Conservation (phyloP, 495 filamentous ascomycete species). For the Platismatia glauca region DNA sequence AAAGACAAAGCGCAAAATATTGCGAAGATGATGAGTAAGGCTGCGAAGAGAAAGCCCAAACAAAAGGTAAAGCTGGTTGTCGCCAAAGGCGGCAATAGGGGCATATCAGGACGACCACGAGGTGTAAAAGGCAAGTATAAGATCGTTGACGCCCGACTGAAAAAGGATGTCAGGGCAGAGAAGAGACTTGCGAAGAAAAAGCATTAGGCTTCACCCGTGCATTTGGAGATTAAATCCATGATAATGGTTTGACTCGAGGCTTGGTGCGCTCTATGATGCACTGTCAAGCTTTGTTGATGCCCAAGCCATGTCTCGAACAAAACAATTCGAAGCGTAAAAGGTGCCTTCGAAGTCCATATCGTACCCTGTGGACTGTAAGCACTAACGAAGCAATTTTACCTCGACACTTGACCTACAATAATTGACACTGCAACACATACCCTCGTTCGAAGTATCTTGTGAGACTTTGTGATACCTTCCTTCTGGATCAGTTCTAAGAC, state of each 20-base stretch:
- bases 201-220: constrained; percentile 20
- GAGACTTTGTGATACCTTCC: constrained; percentile 59
- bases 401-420: constrained; percentile 50
- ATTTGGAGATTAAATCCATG: background rate
- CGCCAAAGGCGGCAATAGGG: constrained; percentile 74
- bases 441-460: constrained; percentile 52
- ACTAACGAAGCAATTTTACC: background rate
- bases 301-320: constrained; percentile 37
- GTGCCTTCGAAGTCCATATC: constrained; percentile 59
- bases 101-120: constrained; percentile 64
- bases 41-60: constrained; percentile 78
- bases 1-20: constrained; percentile 89
- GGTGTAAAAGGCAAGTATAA: constrained; percentile 98
- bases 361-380: constrained; percentile 40
- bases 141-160: constrained; percentile 94
- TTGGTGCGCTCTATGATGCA: background rate
- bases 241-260: background rate
- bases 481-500: constrained; percentile 1
- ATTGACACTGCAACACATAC: constrained; percentile 65
- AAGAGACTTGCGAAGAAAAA: constrained; percentile 73
- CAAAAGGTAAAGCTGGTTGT: constrained; percentile 81
- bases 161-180: constrained; percentile 91
- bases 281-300: background rate
- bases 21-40: constrained; percentile 67
- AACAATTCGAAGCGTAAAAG: constrained; percentile 47